Evolutionary conservation across 345 rosid species (phyloP).

Genomic region (Stellera chamaejasme): DNA sequence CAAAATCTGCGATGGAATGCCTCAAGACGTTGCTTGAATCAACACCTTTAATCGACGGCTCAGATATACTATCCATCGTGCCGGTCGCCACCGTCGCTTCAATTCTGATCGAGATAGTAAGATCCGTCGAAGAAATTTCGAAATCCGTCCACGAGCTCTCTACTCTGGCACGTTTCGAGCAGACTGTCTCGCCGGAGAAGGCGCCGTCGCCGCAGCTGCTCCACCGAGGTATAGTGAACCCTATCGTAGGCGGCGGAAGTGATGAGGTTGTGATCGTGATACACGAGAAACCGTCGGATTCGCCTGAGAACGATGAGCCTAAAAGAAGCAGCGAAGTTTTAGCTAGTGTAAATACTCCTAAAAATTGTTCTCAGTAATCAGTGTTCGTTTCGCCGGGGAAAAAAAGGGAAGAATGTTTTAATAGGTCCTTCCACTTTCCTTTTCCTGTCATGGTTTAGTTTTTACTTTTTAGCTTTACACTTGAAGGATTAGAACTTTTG

Average conservation of each 20-base stretch:
- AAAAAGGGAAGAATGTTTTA: not conserved
- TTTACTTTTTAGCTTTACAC: too few species aligned
- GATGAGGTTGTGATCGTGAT: slow-evolving; percentile 33
- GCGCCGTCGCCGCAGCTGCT: slow-evolving; percentile 40
- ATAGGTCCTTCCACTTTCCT: too few species aligned
- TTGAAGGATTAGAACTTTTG: too few species aligned
- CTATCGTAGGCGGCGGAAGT: slow-evolving; percentile 28
- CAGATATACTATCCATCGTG: slow-evolving; percentile 34
- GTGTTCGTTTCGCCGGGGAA: not conserved
- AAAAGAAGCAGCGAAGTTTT: slow-evolving; percentile 10
- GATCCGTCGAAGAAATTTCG: slow-evolving; percentile 37
- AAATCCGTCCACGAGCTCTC: slow-evolving; percentile 49
- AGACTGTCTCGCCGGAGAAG: slow-evolving; percentile 30
- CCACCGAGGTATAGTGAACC: slow-evolving; percentile 49
- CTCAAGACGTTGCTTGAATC: slow-evolving; percentile 34
- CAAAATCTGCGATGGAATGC: slow-evolving; percentile 38
- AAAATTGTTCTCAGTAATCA: too few species aligned
- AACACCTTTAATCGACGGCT: slow-evolving; percentile 17
- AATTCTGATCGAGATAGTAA: slow-evolving; percentile 38
- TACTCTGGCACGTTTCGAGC: slow-evolving; percentile 40
- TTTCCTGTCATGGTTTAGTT: too few species aligned
- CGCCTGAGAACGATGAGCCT: slow-evolving; percentile 18
- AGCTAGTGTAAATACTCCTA: slow-evolving; percentile 24
- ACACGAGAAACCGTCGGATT: slow-evolving; percentile 18
- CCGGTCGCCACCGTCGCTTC: slow-evolving; percentile 59